Conservation (phyloP, 768 basidiomycete genomes). For the Mycena albidolilacea region DNA sequence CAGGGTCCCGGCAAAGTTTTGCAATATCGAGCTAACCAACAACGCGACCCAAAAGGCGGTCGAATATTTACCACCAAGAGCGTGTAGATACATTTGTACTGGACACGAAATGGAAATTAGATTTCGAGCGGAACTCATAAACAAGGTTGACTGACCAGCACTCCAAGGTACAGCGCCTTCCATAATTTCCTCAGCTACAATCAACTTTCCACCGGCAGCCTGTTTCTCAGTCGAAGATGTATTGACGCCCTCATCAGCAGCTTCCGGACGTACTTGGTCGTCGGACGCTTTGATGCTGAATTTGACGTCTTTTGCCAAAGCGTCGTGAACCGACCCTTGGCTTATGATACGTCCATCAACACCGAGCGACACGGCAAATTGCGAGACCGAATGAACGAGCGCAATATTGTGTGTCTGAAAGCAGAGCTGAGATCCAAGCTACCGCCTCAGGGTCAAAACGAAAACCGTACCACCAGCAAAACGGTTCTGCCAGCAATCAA, state of each 20-base stretch:
- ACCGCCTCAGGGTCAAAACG: background rate
- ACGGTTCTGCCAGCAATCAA: conserved; percentile 86
- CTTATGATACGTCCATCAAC: conserved; percentile 56
- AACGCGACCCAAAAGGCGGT: conserved; percentile 48
- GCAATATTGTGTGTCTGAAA: conserved; percentile 64
- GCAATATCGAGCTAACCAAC: conserved; percentile 44
- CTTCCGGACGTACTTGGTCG: conserved; percentile 47
- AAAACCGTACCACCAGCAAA: conserved; percentile 73
- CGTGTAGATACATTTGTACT: conserved; percentile 16
- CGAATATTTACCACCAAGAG: conserved; percentile 1
- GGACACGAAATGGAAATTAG: background rate
- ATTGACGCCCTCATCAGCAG: conserved; percentile 43
- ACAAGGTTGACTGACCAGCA: background rate
- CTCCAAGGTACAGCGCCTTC: conserved; percentile 65
- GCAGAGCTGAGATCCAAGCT: background rate
- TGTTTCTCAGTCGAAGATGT: conserved; percentile 43
- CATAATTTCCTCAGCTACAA: conserved; percentile 73
- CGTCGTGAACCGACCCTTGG: conserved; percentile 56
- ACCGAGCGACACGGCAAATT: conserved; percentile 43
- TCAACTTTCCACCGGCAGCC: conserved; percentile 65
- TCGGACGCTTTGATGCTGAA: conserved; percentile 36
- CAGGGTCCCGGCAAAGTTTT: conserved; percentile 45
- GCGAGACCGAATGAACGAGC: conserved; percentile 56
- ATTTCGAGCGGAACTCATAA: background rate
- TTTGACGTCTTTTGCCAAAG: conserved; percentile 3